Base-by-base conservation (phyloP, 495 filamentous ascomycete species). In the Penicillium longicatenatum region DNA sequence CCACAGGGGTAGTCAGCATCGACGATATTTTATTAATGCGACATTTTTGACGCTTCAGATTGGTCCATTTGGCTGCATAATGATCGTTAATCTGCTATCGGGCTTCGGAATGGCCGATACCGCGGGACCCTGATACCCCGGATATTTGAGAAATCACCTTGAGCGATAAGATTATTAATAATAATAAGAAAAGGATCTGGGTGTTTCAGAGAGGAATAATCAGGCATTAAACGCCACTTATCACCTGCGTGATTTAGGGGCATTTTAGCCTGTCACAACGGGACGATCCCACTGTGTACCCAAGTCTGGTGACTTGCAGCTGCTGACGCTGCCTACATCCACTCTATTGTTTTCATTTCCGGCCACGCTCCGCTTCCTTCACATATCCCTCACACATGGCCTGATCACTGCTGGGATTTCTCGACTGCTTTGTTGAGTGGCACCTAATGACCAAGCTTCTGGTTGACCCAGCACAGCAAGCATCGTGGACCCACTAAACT, bases 201-300 rank as follows among this genome's bases (percentile, higher is more conserved):
- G 47, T 54, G 57, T 17, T 24, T 22, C 26, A 26, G 26, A 26
- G 26, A 26, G 10, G 21, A n/a, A 29, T 16, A 5, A 10, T 0
- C 26, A 26, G 45, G 14, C 16, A 17, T 26, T 24, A 16, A 30
- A 48, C 53, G 54, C 53, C 59, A 61, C 53, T 44, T 51, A 60
- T 60, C 61, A 54, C 57, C 59, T 57, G 57, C 54, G 54, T 52
- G 62, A 64, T 61, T 58, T 49, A 57, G 57, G 16, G 22, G 22
- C 4, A 46, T 24, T 44, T 48, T 26, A 17, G 16, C 22, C 57
- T 60, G 60, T 58, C 63, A 62, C 6, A 55, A 55, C 50, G 59
- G 62, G 57, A 63, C 47, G 60, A 66, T 66, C 57, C 50, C 31
- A 43, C 42, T 19, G 41, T 21, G 24, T 21, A 30, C 45, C 16